Conservation (phyloP, 768 basidiomycete genomes). For the Amanita exitialis region DNA sequence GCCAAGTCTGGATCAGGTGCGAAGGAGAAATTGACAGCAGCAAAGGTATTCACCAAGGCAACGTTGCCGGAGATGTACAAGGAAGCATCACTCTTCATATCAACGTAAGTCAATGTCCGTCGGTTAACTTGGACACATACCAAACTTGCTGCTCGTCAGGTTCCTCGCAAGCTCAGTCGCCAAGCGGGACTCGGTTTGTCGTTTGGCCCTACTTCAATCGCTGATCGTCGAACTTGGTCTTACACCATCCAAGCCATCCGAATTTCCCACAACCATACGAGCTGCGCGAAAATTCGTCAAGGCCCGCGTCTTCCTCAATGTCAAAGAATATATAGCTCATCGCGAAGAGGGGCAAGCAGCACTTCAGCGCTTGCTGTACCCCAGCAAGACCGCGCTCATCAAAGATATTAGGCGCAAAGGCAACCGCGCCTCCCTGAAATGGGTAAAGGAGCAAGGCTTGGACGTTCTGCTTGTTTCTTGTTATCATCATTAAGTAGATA, state of each 20-base stretch:
- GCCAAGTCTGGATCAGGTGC: no score
- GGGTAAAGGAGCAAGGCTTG: constrained; percentile 57
- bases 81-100: constrained; percentile 51
- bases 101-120: constrained; percentile 36
- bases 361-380: constrained; percentile 50
- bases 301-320: constrained; percentile 56
- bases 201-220: constrained; percentile 59
- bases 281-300: constrained; percentile 63
- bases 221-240: constrained; percentile 75
- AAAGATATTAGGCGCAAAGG: constrained; percentile 44
- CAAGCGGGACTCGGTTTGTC: constrained; percentile 29
- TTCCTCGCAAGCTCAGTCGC: constrained; percentile 43
- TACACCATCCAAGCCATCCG: constrained; percentile 28
- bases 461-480: constrained; percentile 53
- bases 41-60: neutral
- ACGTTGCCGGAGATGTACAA: constrained; percentile 39
- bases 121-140: neutral
- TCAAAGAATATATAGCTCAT: constrained; percentile 61
- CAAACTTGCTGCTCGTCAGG: constrained; percentile 16
- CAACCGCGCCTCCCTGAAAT: constrained; percentile 33
- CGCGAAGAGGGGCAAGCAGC: constrained; percentile 56
- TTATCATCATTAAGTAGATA: constrained; percentile 18
- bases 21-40: neutral
- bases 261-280: constrained; percentile 49
- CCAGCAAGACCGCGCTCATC: constrained; percentile 50